A percentile compares a stretch with the other conserved stretches of the same genome.
Evolutionary conservation across 139 green algal species (phyloP).

Genomic region (Spirogloea muscicola): DNA sequence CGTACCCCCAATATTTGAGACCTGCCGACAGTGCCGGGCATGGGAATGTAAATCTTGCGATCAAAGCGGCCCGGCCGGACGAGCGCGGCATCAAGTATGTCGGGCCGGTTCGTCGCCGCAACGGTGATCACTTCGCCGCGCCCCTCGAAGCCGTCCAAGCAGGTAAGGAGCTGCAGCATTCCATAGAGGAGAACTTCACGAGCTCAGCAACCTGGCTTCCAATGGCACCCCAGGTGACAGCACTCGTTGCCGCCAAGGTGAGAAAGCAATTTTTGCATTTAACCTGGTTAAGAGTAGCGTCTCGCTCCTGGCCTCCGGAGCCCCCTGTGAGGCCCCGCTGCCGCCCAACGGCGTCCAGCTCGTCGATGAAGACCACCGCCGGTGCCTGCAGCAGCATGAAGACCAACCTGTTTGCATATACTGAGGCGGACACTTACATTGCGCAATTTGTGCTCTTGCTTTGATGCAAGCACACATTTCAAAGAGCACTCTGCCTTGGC

Average conservation of each 20-base stretch:
- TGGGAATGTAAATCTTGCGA: constrained; percentile 84
- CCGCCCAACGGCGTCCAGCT: constrained; percentile 86
- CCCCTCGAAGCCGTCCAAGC: constrained; percentile 94
- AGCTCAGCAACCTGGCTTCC: too few species aligned
- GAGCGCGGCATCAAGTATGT: constrained; percentile 80
- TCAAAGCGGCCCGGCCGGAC: constrained; percentile 91
- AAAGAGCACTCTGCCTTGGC: too few species aligned
- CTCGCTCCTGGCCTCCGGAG: constrained; percentile 73
- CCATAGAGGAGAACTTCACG: too few species aligned
- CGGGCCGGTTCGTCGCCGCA: constrained; percentile 76
- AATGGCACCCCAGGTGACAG: too few species aligned
- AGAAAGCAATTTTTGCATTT: too few species aligned
- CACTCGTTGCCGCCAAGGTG: too few species aligned
- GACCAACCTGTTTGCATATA: too few species aligned
- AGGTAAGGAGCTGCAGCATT: constrained; percentile 87
- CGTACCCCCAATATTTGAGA: constrained; percentile 59
- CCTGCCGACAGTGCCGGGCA: constrained; percentile 85
- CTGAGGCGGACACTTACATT: too few species aligned
- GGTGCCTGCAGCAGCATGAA: too few species aligned
- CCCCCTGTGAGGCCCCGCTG: constrained; percentile 18
- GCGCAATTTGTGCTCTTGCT: too few species aligned
- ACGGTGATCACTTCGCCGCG: constrained; percentile 91
- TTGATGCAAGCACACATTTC: too few species aligned
- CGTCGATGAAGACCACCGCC: constrained; percentile 96
- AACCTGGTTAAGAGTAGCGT: constrained; percentile 95